These are phyloP conservation scores for Clathrus columnatus DNA, from an alignment of 768 basidiomycete species.

Conservation along the genomic window DNA sequence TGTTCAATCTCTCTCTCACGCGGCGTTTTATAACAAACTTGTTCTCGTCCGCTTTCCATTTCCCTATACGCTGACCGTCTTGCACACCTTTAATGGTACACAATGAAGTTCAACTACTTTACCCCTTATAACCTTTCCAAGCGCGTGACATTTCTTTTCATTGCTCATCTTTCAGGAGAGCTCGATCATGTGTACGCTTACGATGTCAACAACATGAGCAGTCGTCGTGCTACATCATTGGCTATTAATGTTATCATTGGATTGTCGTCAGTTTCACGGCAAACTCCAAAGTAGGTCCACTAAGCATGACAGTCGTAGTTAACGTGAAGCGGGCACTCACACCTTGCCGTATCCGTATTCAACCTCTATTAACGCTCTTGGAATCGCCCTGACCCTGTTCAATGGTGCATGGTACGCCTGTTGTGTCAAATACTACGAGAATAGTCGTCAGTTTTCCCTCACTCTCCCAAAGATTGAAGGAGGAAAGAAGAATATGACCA, in stretches of 20 bases:
- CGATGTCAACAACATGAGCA: constrained; percentile 35
- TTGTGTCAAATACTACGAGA: constrained; percentile 43
- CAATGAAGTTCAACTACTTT: constrained; percentile 51
- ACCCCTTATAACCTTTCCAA: constrained; percentile 43
- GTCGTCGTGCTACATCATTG: constrained; percentile 44
- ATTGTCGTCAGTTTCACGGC: constrained; percentile 93
- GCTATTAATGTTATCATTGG: constrained; percentile 78
- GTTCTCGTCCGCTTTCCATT: constrained; percentile 90
- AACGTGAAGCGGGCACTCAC: constrained; percentile 94
- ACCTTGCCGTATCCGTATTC: constrained; percentile 78
- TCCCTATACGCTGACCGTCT: constrained; percentile 88
- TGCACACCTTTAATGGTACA: constrained; percentile 84
- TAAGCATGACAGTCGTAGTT: constrained; percentile 87
- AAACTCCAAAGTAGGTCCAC: constrained; percentile 83
- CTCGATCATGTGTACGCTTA: constrained; percentile 49
- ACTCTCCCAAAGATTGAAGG: neutral
- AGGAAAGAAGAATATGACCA: no score
- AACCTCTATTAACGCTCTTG: constrained; percentile 69
- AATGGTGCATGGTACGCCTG: constrained; percentile 80
- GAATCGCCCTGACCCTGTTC: constrained; percentile 73
- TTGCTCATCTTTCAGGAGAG: constrained; percentile 76
- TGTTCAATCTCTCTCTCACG: constrained; percentile 52
- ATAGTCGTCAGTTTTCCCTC: constrained; percentile 9
- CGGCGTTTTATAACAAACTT: constrained; percentile 93
- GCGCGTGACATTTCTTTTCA: constrained; percentile 65